These are phyloP conservation scores for Gypsophila paniculata DNA, from an alignment of 179 eudicot genomes.

Conservation along the genomic window DNA sequence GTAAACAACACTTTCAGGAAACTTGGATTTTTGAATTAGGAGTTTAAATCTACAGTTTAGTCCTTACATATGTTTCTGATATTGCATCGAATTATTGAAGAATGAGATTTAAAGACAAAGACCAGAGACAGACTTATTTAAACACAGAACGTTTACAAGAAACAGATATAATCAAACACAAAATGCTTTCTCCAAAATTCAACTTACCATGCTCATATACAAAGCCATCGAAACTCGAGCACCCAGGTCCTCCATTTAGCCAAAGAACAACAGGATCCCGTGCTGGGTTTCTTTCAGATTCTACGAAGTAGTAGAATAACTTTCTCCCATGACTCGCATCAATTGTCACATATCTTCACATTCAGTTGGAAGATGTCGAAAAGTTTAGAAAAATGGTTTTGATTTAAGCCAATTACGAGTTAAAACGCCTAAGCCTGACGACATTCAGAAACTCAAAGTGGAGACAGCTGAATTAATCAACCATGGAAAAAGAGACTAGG, in stretches of 20 bases:
- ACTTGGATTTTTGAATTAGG: background rate
- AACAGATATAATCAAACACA: background rate
- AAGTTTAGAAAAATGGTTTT: background rate
- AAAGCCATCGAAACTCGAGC: conserved; percentile 96
- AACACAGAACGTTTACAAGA: background rate
- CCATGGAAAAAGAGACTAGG: background rate
- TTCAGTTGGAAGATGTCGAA: background rate
- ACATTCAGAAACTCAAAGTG: background rate
- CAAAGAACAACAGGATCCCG: conserved; percentile 89
- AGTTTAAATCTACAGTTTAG: background rate
- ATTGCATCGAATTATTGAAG: background rate
- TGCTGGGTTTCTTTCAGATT: conserved; percentile 66
- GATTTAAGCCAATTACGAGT: background rate
- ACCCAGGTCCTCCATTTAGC: conserved; percentile 99
- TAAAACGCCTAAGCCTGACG: background rate
- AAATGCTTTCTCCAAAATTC: background rate
- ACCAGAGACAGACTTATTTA: background rate
- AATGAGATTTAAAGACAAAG: background rate
- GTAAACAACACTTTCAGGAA: background rate
- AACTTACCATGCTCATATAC: conserved; percentile 82
- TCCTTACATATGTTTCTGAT: background rate
- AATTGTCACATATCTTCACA: conserved; percentile 73
- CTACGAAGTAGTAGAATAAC: conserved; percentile 73
- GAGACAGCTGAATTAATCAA: background rate
- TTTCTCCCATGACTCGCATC: conserved; percentile 69